Base-by-base conservation (phyloP, 768 basidiomycete genomes). In the Calocybe cyanea region DNA sequence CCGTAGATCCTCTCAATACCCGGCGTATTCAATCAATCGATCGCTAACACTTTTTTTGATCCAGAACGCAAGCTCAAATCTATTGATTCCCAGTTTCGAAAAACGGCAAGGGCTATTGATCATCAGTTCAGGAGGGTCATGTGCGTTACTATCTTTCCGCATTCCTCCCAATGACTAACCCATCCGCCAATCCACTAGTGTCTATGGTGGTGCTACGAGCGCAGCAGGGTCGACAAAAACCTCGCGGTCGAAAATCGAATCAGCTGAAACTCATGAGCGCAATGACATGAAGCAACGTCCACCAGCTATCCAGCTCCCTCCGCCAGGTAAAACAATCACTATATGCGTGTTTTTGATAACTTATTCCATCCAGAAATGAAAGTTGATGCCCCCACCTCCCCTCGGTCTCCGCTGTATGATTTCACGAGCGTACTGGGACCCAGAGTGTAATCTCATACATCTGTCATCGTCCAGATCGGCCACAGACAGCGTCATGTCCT, bases 401-500 rank as follows among this genome's bases (percentile, higher is more conserved):
- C 43, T 31, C 41, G 25, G n/a, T 25, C 4, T 19, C 55, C 56
- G 3, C 19, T 41, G 58, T 57, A 49, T 33, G 54, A 39, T 30
- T 2, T 20, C n/a, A 2, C 18, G 14, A 33, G 39, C 7, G 23
- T 15, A 17, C n/a, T 40, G 6, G 21, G 34, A n/a, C 13, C 28
- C 6, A 4, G n/a, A 19, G 33, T 10, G 17, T n/a, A 13, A 21
- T n/a, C 48, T 18, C 18, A 47, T 10, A 35, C 41, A 40, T 45
- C n/a, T 37, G 7, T 30, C 7, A 15, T 52, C 25, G 28, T 45
- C 39, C 49, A 73, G 73, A 19, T 69, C 70, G 42, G 69, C 72
- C 38, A 65, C 67, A 23, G 66, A 67, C 37, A 77, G 75, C 44
- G 75, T 77, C 25, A 70, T 71, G 53, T 75, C 73, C 11, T 61